Conservation (phyloP, 2,329 filamentous ascomycete genomes). For the Cercospora sp. region DNA sequence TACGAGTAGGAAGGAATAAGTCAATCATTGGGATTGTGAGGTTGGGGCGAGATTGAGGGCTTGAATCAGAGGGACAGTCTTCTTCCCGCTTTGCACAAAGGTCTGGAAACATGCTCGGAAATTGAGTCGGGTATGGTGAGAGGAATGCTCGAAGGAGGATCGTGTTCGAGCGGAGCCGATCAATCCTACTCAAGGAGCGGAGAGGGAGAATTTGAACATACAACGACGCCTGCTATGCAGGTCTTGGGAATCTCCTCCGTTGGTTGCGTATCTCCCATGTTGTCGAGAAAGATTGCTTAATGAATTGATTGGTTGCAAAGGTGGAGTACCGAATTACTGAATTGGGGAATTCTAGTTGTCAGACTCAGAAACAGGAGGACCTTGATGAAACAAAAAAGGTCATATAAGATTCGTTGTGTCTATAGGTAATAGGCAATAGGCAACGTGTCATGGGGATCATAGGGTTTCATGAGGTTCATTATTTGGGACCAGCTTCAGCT, state of each 20-base stretch:
- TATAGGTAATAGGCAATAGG: neutral
- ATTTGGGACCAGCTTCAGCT: neutral
- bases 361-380: neutral
- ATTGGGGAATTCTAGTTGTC: neutral
- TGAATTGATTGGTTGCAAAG: neutral
- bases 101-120: neutral
- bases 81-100: no score
- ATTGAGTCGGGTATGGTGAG: neutral
- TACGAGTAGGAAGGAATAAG: conserved; percentile 33
- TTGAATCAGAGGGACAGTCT: neutral
- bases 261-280: conserved; percentile 24
- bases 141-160: neutral
- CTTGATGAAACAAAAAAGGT: neutral
- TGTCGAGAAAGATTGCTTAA: neutral
- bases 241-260: conserved; percentile 47
- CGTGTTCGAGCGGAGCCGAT: neutral
- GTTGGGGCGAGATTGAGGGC: neutral
- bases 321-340: neutral
- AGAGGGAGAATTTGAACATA: neutral
- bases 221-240: conserved; percentile 53
- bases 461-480: neutral
- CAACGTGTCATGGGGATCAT: neutral
- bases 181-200: neutral
- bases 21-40: neutral
- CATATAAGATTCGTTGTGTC: neutral